These are phyloP conservation scores for Porphyrellus sp. DNA, from an alignment of 1,284 basidiomycete species.

Conservation along the genomic window DNA sequence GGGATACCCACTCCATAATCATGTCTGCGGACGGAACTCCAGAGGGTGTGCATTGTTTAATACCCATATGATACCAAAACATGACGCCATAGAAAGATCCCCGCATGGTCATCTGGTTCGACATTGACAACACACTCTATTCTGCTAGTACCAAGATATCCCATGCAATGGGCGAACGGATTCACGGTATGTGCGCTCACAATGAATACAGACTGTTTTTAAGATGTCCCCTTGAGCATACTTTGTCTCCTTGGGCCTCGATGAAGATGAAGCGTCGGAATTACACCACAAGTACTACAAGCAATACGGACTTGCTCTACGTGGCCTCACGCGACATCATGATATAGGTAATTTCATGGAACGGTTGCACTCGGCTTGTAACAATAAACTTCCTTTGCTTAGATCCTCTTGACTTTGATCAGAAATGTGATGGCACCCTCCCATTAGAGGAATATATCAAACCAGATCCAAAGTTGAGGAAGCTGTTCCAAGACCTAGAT, in stretches of 20 bases:
- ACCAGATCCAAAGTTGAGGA: conserved; percentile 60
- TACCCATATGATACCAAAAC: not conserved
- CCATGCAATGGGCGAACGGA: conserved; percentile 76
- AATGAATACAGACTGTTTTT: not conserved
- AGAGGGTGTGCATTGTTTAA: conserved; percentile 24
- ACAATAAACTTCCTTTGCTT: conserved; percentile 4
- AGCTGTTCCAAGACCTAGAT: conserved; percentile 77
- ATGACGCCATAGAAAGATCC: conserved; percentile 36
- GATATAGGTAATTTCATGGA: conserved; percentile 56
- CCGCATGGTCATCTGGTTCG: conserved; percentile 68
- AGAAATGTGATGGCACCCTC: conserved; percentile 78
- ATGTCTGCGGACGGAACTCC: conserved; percentile 24
- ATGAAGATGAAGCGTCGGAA: conserved; percentile 65
- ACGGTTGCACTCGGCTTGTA: not conserved
- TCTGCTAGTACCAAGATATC: conserved; percentile 73
- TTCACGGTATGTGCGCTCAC: conserved; percentile 53
- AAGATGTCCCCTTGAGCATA: conserved; percentile 50
- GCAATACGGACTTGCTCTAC: conserved; percentile 81
- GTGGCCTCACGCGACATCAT: conserved; percentile 79
- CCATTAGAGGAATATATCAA: conserved; percentile 80
- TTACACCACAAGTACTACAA: conserved; percentile 78
- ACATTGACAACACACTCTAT: conserved; percentile 87
- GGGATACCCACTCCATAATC: conserved; percentile 25
- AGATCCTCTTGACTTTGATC: conserved; percentile 88
- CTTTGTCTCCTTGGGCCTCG: conserved; percentile 68